These are phyloP conservation scores for Tylopilus balloui DNA, from an alignment of 768 basidiomycete species.

Conservation along the genomic window DNA sequence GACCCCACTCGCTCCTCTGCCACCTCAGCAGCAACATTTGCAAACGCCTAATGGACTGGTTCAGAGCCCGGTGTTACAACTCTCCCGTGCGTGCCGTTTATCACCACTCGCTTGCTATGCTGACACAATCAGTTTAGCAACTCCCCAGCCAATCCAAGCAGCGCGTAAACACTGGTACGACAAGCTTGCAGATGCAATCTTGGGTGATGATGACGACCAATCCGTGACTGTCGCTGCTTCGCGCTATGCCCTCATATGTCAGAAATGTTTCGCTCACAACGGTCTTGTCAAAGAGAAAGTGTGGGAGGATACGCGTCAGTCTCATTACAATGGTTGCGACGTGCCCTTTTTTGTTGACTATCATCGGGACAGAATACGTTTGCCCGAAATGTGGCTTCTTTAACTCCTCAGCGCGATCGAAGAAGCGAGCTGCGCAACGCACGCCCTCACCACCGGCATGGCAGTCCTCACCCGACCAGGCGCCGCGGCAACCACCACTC, in stretches of 20 bases:
- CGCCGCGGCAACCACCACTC: slow-evolving; percentile 2
- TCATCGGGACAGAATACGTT: slow-evolving; percentile 57
- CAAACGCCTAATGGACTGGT: slow-evolving; percentile 23
- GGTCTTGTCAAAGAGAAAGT: slow-evolving; percentile 79
- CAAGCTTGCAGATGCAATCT: slow-evolving; percentile 78
- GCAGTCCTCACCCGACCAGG: slow-evolving; percentile 8
- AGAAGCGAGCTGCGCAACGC: slow-evolving; percentile 25
- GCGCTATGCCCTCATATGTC: slow-evolving; percentile 84
- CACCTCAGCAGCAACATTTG: slow-evolving; percentile 11
- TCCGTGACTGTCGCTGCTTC: slow-evolving; percentile 37
- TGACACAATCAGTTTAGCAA: slow-evolving; percentile 28
- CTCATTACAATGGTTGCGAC: neutral
- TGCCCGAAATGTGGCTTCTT: slow-evolving; percentile 87
- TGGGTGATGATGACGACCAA: slow-evolving; percentile 68
- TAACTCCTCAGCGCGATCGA: slow-evolving; percentile 48
- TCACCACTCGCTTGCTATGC: neutral
- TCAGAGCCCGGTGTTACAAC: slow-evolving; percentile 31
- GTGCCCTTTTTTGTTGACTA: neutral
- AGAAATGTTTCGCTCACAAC: slow-evolving; percentile 83
- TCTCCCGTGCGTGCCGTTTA: slow-evolving; percentile 35
- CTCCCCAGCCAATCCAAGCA: slow-evolving; percentile 39
- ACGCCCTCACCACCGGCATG: slow-evolving; percentile 28
- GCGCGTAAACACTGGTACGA: slow-evolving; percentile 81
- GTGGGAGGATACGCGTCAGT: slow-evolving; percentile 81
- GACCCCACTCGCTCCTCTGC: slow-evolving; percentile 27